Evolutionary conservation across 1,139 yeast genomes (phyloP), one percentile per base, ranked within the genome.

Genomic region (Lodderomyces jiufengensis): DNA sequence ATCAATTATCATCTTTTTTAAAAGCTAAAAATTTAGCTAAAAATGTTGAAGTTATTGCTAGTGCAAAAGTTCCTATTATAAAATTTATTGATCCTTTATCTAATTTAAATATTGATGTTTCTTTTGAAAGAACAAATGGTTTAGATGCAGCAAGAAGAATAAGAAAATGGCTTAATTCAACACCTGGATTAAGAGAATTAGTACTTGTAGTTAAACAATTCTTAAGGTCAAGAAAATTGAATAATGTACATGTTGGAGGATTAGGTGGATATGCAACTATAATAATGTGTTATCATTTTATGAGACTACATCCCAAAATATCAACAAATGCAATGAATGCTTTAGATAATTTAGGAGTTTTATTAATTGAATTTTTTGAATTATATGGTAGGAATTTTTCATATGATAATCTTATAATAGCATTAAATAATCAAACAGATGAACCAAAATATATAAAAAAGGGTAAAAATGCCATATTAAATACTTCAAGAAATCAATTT

Each of bases 241-340:
- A 92, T 52, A 85, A 87, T 50, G 98, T 92, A n/a, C 95, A 85
- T 52, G 82, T 83, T 15, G 99, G 99, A 40, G 98, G 98, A 0
- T 66, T 94, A 13, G 98, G 99, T 22, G 98, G 98, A 0, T 92
- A 84, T 54, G 80, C 97, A 7, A 86, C 90, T 16, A 87, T 90
- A 29, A 88, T 96, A 49, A 60, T 92, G 52, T 88, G 87, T 25
- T 84, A 84, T 51, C 84, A 95, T 23, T 90, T 92, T 54, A 61
- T 94, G 44, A 73, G 70, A 46, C 63, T 84, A 40, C 98, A 92
- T 57, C 97, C 97, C 9, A 71, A 88, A 47, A 52, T 90, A 5
- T 61, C 82, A 2, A 77, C 95, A 0, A 69, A 76, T 7, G 77
- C 79, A 34, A 82, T 90, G 46, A 70, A 76, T 32, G 79, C 88